Conservation (phyloP, 2,329 filamentous ascomycete species). For the Aspergillus glaucus region DNA sequence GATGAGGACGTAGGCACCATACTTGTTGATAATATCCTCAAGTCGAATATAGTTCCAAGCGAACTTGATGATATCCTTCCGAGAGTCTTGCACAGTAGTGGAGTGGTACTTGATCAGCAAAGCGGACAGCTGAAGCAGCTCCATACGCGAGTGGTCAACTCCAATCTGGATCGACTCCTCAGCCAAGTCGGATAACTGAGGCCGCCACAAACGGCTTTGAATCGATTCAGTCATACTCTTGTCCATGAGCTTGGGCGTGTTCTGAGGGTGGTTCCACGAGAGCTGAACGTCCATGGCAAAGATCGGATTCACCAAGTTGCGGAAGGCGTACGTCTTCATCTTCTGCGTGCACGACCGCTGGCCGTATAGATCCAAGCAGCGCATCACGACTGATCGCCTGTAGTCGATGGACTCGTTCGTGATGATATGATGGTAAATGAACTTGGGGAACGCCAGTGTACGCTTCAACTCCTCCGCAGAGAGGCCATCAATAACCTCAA, state of each 20-base stretch:
- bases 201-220: slow-evolving; percentile 89
- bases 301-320: slow-evolving; percentile 90
- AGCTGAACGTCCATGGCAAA: slow-evolving; percentile 93
- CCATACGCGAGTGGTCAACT: slow-evolving; percentile 93
- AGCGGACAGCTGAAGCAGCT: slow-evolving; percentile 88
- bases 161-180: slow-evolving; percentile 80
- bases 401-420: slow-evolving; percentile 78
- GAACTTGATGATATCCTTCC: slow-evolving; percentile 98
- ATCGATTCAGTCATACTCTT: slow-evolving; percentile 81
- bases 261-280: slow-evolving; percentile 58
- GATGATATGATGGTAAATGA: slow-evolving; percentile 81
- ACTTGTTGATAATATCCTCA: slow-evolving; percentile 99
- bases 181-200: slow-evolving; percentile 70
- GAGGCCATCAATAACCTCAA: slow-evolving; percentile 75
- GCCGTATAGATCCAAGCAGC: slow-evolving; percentile 82
- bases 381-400: slow-evolving; percentile 73
- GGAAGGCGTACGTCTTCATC: slow-evolving; percentile 87
- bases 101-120: slow-evolving; percentile 94
- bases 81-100: slow-evolving; percentile 75
- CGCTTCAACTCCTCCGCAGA: slow-evolving; percentile 76
- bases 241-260: slow-evolving; percentile 71
- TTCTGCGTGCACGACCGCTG: slow-evolving; percentile 73
- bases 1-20: slow-evolving; percentile 93
- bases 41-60: slow-evolving; percentile 97
- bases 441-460: slow-evolving; percentile 68